A percentile compares a stretch with the other conserved stretches of the same genome.
Evolutionary conservation across 2,329 filamentous ascomycete genomes (phyloP).

Genomic region (Colletotrichum eremochloae): DNA sequence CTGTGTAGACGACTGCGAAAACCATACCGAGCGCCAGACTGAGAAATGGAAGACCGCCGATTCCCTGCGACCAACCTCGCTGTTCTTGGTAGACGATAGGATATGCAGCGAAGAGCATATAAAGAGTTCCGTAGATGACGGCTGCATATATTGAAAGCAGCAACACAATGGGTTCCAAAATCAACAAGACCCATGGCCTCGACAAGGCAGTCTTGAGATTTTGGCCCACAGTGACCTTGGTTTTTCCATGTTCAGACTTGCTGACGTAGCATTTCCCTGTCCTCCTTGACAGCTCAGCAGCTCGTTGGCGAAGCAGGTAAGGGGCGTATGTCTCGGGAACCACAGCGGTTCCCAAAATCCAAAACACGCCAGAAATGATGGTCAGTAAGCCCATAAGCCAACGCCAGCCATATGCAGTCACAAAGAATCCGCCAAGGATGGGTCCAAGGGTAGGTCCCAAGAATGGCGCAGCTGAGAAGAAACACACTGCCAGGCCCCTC

Average conservation of each 20-base stretch:
- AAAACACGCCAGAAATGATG: conserved; percentile 60
- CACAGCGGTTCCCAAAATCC: conserved; percentile 61
- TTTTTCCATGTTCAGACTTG: conserved; percentile 63
- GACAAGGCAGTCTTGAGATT: conserved; percentile 58
- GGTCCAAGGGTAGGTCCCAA: conserved; percentile 74
- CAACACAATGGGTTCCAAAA: conserved; percentile 78
- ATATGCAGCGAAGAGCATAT: conserved; percentile 72
- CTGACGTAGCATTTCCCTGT: conserved; percentile 46
- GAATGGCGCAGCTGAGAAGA: conserved; percentile 76
- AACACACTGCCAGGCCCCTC: conserved; percentile 68
- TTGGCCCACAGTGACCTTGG: conserved; percentile 48
- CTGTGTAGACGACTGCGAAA: conserved; percentile 63
- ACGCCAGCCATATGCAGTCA: conserved; percentile 73
- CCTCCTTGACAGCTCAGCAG: conserved; percentile 43
- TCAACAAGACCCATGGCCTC: conserved; percentile 77
- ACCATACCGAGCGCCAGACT: conserved; percentile 78
- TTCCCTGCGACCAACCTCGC: conserved; percentile 70
- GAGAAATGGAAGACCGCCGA: conserved; percentile 75
- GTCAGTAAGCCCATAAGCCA: conserved; percentile 78
- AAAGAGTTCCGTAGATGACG: conserved; percentile 69
- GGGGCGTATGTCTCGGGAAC: conserved; percentile 50
- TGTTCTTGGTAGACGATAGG: conserved; percentile 74
- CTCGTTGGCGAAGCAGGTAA: conserved; percentile 43
- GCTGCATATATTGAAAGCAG: conserved; percentile 76
- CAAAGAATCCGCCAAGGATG: conserved; percentile 76